Evolutionary conservation across 225 moss, liverwort and hornwort species (phyloP).

Genomic region (Neckera pumila): DNA sequence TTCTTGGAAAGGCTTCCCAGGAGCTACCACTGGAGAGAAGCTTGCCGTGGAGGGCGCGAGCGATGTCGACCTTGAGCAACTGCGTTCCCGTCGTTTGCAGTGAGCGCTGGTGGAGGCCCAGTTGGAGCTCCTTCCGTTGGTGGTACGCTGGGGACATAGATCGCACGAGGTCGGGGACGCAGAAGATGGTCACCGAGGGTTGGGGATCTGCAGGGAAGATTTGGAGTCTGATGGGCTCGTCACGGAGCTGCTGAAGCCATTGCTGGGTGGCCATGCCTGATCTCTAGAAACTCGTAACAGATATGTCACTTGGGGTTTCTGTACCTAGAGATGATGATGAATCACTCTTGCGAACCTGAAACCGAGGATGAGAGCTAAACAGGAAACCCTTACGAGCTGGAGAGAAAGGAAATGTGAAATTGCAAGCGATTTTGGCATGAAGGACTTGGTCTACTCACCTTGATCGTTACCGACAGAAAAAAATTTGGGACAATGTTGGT

Average conservation of each 20-base stretch:
- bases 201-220: neutral
- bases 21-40: neutral
- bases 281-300: neutral
- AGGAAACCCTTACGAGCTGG: neutral
- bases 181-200: neutral
- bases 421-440: too few species aligned
- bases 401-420: neutral
- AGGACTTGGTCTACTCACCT: neutral
- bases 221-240: neutral
- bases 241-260: slow-evolving; percentile 1
- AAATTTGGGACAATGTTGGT: neutral
- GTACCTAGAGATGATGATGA: neutral
- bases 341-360: neutral
- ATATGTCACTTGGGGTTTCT: neutral
- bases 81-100: neutral
- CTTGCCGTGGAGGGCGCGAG: neutral
- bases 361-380: too few species aligned
- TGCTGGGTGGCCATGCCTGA: neutral
- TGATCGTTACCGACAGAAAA: too few species aligned
- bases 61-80: slow-evolving; percentile 2
- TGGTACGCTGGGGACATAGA: neutral
- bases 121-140: slow-evolving; percentile 1
- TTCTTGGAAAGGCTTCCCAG: neutral
- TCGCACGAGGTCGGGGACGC: neutral
- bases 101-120: slow-evolving; percentile 8